Base-by-base conservation (phyloP, 768 basidiomycete species). In the Sistotremastrum niveocremeum region DNA sequence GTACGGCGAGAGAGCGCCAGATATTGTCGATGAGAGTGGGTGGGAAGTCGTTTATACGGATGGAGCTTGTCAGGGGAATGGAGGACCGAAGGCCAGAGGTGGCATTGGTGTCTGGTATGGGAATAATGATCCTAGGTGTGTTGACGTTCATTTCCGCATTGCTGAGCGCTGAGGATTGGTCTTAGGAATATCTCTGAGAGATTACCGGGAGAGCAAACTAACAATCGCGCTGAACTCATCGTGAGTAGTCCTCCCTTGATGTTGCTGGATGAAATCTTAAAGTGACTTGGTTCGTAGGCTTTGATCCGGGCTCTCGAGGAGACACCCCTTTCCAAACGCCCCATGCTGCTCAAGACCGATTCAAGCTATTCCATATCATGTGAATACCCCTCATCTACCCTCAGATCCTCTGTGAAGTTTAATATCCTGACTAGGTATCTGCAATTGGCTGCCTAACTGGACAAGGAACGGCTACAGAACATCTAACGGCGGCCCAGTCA, bases 51-150 rank as follows among this genome's bases (percentile, higher is more conserved):
- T 90, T 1, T 94, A 87, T 54, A 81, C 73, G 12, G 93, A 97
- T 60, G 93, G 93, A 7, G 83, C 89, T 5, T 90, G 88, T 52
- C 76, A 74, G 55, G 77, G 81, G 2, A 97, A 97, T 57, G 93
- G 93, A 0, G 63, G 77, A 55, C 32, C 31, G 3, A 76, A 72
- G 1, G 72, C 84, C 0, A 52, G 73, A 37, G 93, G 88, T 1
- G 93, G 93, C 1, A 63, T 90, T 38, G 93, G 93, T 0, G 86
- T 97, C 1, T 97, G 80, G 77, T 97, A 86, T 84, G 86, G 81
- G 0, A 62, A 58, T 7, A 57, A 70, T 48, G 83, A 89, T 60
- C 60, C 73, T 33, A 67, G 84, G 84, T 77, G 40, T 41, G 62
- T 48, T 20, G 1, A 20, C 20, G 1, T 20, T 20, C 20, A 20